Base-by-base conservation (phyloP, 2,329 filamentous ascomycete genomes). In the Biscogniauxia marginata region DNA sequence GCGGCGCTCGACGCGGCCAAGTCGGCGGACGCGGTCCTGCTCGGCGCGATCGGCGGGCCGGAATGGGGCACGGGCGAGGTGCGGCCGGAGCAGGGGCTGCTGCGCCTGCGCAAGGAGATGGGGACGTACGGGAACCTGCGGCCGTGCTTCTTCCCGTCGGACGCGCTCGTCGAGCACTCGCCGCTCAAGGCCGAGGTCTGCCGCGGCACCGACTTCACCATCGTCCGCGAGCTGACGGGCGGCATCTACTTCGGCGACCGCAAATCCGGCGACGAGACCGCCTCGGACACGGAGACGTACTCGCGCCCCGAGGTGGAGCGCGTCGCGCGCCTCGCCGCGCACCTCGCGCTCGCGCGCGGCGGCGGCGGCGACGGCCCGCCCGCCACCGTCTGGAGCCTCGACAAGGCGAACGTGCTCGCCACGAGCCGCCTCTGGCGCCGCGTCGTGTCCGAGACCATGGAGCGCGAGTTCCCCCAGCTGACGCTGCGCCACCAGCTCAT, bases 321-420 rank as follows among this genome's bases (percentile, higher is more conserved):
- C 51, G 86, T 98, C 65, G 90, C 89, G 8, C 83, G 93, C 43
- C 82, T 97, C 45, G 93, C 88, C 2, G 93, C 86, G 5, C 85
- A 88, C 75, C 80, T 98, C 22, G 93, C 93, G 3, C 80, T 93
- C 52, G 87, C 88, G 50, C 84, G 88, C 65, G 81, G 88, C n/a
- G n/a, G n/a, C n/a, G n/a, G n/a, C n/a, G n/a, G n/a, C n/a, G n/a
- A n/a, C 72, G 81, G 88, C 72, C 90, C 90, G 1, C 90, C 90
- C 1, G 80, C 87, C 39, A 88, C 88, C 54, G 91, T 97, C 48
- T 91, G 86, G 87, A 91, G 85, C 70, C 78, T 97, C 69, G 95
- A 98, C 77, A 98, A 98, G 85, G 95, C 93, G 54, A 98, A 98
- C 71, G 93, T 98, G 50, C 83, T 98, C 62, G 93, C 93, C 1